phyloP scores from a whole-genome alignment of 306 rosid species.

The Vigna reflexopilosa region DNA sequence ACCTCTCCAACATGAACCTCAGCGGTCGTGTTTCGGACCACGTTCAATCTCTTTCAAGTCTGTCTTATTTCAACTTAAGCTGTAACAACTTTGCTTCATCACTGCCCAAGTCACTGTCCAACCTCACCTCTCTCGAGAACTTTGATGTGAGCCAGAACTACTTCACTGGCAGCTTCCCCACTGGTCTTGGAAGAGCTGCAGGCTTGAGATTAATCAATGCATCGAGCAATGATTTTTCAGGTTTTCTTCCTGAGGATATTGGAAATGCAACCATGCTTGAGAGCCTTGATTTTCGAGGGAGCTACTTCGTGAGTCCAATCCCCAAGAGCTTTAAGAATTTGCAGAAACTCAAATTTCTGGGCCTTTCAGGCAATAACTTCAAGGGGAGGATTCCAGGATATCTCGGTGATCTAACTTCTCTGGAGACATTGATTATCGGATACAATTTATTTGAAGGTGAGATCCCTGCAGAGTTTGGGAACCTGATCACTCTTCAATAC shows the following conservation, averaged over 20 bases:
- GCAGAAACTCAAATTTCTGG: constrained; percentile 76
- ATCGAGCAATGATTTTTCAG: constrained; percentile 80
- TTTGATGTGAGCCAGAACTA: constrained; percentile 86
- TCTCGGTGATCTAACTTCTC: constrained; percentile 68
- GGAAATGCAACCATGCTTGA: constrained; percentile 75
- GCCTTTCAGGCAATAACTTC: constrained; percentile 86
- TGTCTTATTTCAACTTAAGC: constrained; percentile 64
- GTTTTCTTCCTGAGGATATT: constrained; percentile 79
- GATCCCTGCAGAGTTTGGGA: constrained; percentile 82
- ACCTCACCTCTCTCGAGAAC: constrained; percentile 62
- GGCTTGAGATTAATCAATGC: constrained; percentile 68
- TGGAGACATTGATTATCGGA: constrained; percentile 80
- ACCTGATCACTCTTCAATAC: constrained; percentile 76
- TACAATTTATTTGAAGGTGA: constrained; percentile 81
- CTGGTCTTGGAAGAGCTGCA: constrained; percentile 67
- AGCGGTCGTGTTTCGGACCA: constrained; percentile 68
- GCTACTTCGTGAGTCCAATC: constrained; percentile 77
- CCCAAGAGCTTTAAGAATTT: constrained; percentile 67
- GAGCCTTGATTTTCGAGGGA: constrained; percentile 82
- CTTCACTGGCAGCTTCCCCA: constrained; percentile 77
- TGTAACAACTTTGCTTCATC: constrained; percentile 67
- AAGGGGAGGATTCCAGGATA: constrained; percentile 70
- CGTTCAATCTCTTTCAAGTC: constrained; percentile 61
- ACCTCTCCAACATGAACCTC: constrained; percentile 84
- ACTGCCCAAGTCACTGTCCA: constrained; percentile 61